phyloP scores from a whole-genome alignment of 441 rosid species.

The Pelargonium cotyledonis region DNA sequence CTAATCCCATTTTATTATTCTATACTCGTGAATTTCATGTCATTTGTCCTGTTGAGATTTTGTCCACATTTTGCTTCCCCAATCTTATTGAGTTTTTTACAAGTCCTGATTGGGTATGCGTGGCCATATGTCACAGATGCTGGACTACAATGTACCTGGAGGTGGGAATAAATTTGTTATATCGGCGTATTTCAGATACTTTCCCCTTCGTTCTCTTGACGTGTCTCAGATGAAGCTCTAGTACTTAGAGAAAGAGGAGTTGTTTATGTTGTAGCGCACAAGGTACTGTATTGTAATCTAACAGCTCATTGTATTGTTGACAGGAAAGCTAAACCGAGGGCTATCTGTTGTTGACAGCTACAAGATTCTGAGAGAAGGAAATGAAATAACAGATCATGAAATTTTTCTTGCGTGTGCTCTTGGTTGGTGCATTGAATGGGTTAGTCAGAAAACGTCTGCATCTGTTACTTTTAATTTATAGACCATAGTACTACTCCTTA shows the following conservation, averaged over 20 bases:
- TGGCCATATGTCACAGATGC: conserved; percentile 46
- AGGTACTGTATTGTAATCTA: neutral
- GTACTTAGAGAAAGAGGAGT: conserved; percentile 1
- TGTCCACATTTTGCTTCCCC: neutral
- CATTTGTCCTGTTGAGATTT: neutral
- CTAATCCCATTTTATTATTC: too few species aligned
- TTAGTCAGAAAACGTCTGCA: conserved; percentile 21
- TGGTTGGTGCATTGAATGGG: conserved; percentile 97
- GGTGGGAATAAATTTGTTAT: conserved; percentile 29
- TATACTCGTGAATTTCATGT: too few species aligned
- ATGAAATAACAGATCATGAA: conserved; percentile 58
- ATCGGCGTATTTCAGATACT: neutral
- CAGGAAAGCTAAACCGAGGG: conserved; percentile 79
- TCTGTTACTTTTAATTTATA: neutral
- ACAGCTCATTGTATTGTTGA: neutral
- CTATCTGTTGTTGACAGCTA: conserved; percentile 77
- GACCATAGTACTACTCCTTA: neutral
- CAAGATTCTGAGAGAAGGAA: conserved; percentile 58
- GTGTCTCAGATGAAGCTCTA: conserved; percentile 1
- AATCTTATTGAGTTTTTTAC: neutral
- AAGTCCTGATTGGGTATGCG: conserved; percentile 1
- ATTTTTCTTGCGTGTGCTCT: conserved; percentile 62
- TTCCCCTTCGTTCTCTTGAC: neutral
- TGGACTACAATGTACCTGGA: conserved; percentile 86
- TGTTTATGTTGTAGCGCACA: neutral